Evolutionary conservation across 371 early-diverging fungal species (phyloP).

Genomic region (Batkoa obscura): DNA sequence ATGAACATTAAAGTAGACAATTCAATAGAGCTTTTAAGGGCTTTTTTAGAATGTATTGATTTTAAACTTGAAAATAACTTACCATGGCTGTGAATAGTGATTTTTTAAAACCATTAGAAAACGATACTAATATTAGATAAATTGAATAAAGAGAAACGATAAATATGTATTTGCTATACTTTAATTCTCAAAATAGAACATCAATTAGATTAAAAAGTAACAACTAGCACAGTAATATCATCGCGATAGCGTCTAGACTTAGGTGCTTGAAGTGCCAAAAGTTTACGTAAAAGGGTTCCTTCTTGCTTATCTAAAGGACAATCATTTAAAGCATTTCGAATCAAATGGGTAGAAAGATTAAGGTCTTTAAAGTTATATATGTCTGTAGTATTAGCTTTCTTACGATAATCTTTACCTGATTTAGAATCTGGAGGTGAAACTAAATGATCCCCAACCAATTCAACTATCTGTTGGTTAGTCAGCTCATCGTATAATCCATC

Average conservation of each 20-base stretch:
- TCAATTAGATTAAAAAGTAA: too few relatives aligned
- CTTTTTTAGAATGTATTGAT: too few relatives aligned
- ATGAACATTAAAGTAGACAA: too few relatives aligned
- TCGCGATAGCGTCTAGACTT: slow-evolving; percentile 61
- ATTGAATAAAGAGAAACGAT: too few relatives aligned
- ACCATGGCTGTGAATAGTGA: too few relatives aligned
- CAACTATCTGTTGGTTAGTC: slow-evolving; percentile 45
- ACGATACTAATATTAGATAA: too few relatives aligned
- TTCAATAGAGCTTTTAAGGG: too few relatives aligned
- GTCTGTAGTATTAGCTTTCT: slow-evolving; percentile 10
- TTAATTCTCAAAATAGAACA: too few relatives aligned
- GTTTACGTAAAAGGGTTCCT: slow-evolving; percentile 6
- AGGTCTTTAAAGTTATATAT: slow-evolving; percentile 21
- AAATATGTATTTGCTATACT: too few relatives aligned
- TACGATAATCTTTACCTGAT: slow-evolving; percentile 9
- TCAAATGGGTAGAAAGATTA: slow-evolving; percentile 74
- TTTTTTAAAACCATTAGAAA: too few relatives aligned
- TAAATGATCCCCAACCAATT: slow-evolving; percentile 30
- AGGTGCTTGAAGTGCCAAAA: slow-evolving; percentile 17
- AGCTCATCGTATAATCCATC: slow-evolving; percentile 89
- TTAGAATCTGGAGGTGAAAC: slow-evolving; percentile 9
- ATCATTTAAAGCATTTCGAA: slow-evolving; percentile 56
- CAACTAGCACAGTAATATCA: slow-evolving; percentile 81
- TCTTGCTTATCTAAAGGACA: slow-evolving; percentile 15
- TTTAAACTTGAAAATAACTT: too few relatives aligned